These are phyloP conservation scores for Tricharina praecox DNA, from an alignment of 495 filamentous ascomycete species.

Conservation along the genomic window DNA sequence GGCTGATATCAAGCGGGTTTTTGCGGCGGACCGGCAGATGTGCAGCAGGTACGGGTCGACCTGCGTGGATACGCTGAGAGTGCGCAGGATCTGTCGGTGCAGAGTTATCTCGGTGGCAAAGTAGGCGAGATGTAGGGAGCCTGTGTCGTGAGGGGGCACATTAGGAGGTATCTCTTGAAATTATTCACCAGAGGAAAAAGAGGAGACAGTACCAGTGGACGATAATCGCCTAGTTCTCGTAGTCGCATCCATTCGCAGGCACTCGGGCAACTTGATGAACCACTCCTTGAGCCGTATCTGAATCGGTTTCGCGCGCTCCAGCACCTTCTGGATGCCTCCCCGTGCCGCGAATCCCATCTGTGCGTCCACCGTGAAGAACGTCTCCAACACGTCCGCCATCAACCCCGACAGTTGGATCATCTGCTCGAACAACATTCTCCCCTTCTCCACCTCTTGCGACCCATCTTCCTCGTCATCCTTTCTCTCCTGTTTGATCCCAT, in stretches of 20 bases:
- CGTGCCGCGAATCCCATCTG: slow-evolving; percentile 29
- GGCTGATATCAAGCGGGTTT: slow-evolving; percentile 57
- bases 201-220: slow-evolving; percentile 27
- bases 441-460: slow-evolving; percentile 44
- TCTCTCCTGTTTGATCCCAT: slow-evolving; percentile 29
- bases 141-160: slow-evolving; percentile 29
- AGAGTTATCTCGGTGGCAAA: slow-evolving; percentile 75
- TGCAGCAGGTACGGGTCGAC: slow-evolving; percentile 63
- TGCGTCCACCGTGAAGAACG: slow-evolving; percentile 45
- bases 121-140: slow-evolving; percentile 68
- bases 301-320: slow-evolving; percentile 62
- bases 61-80: slow-evolving; percentile 26
- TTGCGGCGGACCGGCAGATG: slow-evolving; percentile 85
- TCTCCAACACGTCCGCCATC: slow-evolving; percentile 58
- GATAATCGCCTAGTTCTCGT: slow-evolving; percentile 28
- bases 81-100: slow-evolving; percentile 64
- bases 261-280: slow-evolving; percentile 49
- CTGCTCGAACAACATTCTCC: slow-evolving; percentile 49
- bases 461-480: slow-evolving; percentile 37
- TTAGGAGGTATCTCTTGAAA: slow-evolving; percentile 23
- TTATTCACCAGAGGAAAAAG: slow-evolving; percentile 3
- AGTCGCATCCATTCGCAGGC: slow-evolving; percentile 46
- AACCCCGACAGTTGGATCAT: slow-evolving; percentile 62
- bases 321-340: slow-evolving; percentile 36
- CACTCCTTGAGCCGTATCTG: slow-evolving; percentile 71